phyloP scores from a whole-genome alignment of 345 rosid species.

The Populus deltoides region DNA sequence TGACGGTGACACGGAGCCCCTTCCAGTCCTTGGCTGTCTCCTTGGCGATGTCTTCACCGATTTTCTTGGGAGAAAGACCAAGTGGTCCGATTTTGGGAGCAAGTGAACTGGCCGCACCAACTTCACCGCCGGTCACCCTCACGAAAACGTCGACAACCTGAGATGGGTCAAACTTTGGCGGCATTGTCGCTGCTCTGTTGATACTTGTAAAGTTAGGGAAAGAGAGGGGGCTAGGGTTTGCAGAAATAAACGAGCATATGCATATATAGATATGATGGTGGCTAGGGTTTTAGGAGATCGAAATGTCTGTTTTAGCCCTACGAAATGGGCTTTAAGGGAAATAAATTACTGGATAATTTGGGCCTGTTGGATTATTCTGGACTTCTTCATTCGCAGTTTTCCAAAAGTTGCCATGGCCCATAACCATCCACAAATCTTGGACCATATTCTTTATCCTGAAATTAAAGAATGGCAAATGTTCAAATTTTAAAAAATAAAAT shows the following conservation, averaged over 20 bases:
- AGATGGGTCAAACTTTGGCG: constrained; percentile 31
- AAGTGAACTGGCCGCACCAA: constrained; percentile 25
- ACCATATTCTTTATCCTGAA: too few relatives aligned
- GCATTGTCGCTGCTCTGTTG: constrained; percentile 15
- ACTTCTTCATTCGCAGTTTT: too few relatives aligned
- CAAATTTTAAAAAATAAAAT: too few relatives aligned
- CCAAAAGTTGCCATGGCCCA: too few relatives aligned
- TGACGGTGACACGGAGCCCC: constrained; percentile 30
- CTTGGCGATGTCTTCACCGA: constrained; percentile 25
- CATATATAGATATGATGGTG: background rate
- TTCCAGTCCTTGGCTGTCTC: constrained; percentile 31
- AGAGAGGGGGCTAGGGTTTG: background rate
- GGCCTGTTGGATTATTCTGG: too few relatives aligned
- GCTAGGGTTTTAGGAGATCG: background rate
- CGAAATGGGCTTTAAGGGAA: background rate
- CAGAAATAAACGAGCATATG: background rate
- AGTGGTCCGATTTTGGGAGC: constrained; percentile 30
- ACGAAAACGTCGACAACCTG: constrained; percentile 30
- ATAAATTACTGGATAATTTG: too few relatives aligned
- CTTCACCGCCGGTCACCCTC: constrained; percentile 28
- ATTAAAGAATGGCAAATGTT: too few relatives aligned
- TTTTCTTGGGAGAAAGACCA: constrained; percentile 30
- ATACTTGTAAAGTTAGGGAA: background rate
- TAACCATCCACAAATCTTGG: too few relatives aligned
- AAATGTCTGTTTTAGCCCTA: background rate